Base-by-base conservation (phyloP, 192 early-diverging fungal genomes). In the Cetraspora pellucida region DNA sequence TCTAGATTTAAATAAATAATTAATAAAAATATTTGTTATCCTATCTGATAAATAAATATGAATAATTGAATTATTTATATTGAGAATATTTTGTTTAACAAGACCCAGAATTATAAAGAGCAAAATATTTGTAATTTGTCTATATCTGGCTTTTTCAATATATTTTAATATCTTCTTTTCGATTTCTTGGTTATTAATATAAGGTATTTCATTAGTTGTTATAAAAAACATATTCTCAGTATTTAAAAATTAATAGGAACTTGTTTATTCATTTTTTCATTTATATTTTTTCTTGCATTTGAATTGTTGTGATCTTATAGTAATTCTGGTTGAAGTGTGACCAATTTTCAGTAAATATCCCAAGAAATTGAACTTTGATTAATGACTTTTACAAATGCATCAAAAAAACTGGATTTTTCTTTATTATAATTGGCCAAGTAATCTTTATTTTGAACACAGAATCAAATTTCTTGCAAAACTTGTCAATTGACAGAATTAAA, bases 51-150 rank as follows among this genome's bases (percentile, higher is more conserved):
- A 25, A 25, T 7, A n/a, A 5, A 58, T 5, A 58, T 58, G 23
- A 58, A 58, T 58, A 25, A 23, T 25, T 25, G 57, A 7, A 23
- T 58, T 25, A 58, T 58, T 23, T 58, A 25, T 8, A 25, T 58
- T 58, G 10, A 58, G 57, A 58, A 58, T 58, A 58, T 58, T 58
- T 58, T 16, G 57, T 25, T 58, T 58, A 3, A 58, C 23, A 58
- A 58, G 57, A 58, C 25, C 10, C 25, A n/a, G 23, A 58, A 58
- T 58, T 58, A 58, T 25, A 21, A 58, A 58, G 25, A 58, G 23
- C 10, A 58, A 58, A 58, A 58, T 58, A 25, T 58, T 25, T 58
- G n/a, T 27, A 58, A 25, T 58, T 8, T 25, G 21, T 25, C 57
- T 58, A 58, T 57, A 57, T 21, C 19, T 10, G 17, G 54, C 19